Base-by-base conservation (phyloP, 371 early-diverging fungal genomes). In the Nematocida displodere region DNA sequence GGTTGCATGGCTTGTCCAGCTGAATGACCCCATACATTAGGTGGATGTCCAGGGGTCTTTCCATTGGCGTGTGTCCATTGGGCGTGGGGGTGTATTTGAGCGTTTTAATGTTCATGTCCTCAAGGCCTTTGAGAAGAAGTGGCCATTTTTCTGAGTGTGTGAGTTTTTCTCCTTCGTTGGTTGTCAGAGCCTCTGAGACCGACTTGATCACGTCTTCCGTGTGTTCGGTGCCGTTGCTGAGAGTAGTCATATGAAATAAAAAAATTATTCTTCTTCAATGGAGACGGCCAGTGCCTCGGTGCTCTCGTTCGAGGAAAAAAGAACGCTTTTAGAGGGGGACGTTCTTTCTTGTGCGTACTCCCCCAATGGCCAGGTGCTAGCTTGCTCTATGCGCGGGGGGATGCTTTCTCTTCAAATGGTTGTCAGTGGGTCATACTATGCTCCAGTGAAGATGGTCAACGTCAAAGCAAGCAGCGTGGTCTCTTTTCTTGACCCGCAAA, bases 1-100 rank as follows among this genome's bases (percentile, higher is more conserved):
- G 99, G 87, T 96, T 96, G 54, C 94, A 89, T 58, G 97, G 96
- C 88, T 98, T 95, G 85, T 93, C 92, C 59, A 94, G 87, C 86
- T 95, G 94, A 83, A 98, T 93, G 58, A 94, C 89, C 82, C 97
- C 97, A 86, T 96, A 94, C 80, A 89, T 86, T 33, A 80, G 36
- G 62, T 82, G 95, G 75, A 92, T 90, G 42, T 87, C 81, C 66
- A 98, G 86, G 64, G 89, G 89, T 81, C 99, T 91, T 85, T 91
- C 92, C 80, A 92, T 85, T 36, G 99, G 99, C 68, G 92, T 89
- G 80, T 88, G 90, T 65, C 99, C 97, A 64, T 86, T 87, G 28
- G 93, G 92, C 78, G 94, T 90, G 64, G 97, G 96, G 42, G 95
- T 95, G 86, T 94, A 96, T 85, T 94, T 93, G 59, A 89, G 90